Evolutionary conservation across 805 yeast genomes (phyloP).

Genomic region (Schizosaccharomyces japonicus): DNA sequence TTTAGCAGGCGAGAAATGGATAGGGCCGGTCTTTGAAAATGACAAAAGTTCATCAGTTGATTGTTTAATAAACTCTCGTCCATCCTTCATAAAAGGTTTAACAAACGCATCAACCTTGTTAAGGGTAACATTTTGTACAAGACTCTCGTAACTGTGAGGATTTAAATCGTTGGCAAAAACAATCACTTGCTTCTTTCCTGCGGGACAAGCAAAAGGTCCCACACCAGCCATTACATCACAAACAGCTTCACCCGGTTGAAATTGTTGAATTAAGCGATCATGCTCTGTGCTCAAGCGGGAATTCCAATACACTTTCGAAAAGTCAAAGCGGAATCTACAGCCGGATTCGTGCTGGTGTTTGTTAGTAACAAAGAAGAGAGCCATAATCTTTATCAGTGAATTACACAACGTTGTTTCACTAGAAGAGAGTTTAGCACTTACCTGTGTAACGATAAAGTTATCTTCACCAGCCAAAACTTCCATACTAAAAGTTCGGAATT

Average conservation of each 20-base stretch:
- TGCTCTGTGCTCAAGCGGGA: constrained; percentile 87
- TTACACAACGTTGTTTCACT: too few species aligned
- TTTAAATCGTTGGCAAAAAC: constrained; percentile 85
- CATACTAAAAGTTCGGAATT: constrained; percentile 82
- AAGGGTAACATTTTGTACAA: constrained; percentile 34
- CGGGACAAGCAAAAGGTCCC: constrained; percentile 94
- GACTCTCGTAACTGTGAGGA: constrained; percentile 57
- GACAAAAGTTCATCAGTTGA: constrained; percentile 31
- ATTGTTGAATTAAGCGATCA: constrained; percentile 42
- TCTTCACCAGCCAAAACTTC: constrained; percentile 72
- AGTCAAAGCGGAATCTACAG: constrained; percentile 68
- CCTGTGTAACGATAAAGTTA: constrained; percentile 31
- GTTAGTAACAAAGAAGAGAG: background rate
- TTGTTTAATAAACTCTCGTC: constrained; percentile 48
- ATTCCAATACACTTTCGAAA: constrained; percentile 91
- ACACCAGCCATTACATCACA: constrained; percentile 97
- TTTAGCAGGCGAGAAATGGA: background rate
- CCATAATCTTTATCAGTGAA: too few species aligned
- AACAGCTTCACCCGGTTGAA: constrained; percentile 45
- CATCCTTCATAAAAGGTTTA: constrained; percentile 48
- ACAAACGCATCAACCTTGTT: constrained; percentile 30
- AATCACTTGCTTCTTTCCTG: constrained; percentile 57
- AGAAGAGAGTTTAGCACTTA: too few species aligned
- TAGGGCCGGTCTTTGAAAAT: constrained; percentile 15
- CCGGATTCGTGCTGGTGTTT: constrained; percentile 45